phyloP scores from a whole-genome alignment of 345 rosid genomes.

The Citrus sp. region DNA sequence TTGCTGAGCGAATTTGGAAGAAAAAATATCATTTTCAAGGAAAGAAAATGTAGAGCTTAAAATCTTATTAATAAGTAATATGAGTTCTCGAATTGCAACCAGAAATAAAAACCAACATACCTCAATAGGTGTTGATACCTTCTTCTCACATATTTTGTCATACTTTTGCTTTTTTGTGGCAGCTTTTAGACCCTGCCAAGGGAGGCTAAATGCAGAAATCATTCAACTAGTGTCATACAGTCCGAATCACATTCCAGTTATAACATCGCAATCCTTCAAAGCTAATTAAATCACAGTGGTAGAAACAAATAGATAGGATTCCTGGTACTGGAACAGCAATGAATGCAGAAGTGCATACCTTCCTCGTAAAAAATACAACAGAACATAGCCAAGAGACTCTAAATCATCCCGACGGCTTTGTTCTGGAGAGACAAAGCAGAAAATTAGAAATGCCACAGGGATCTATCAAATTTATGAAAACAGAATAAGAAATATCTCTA shows the following conservation, averaged over 20 bases:
- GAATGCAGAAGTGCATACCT: conserved; percentile 28
- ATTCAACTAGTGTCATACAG: neutral
- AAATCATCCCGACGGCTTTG: conserved; percentile 59
- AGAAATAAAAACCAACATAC: conserved; percentile 26
- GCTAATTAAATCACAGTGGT: neutral
- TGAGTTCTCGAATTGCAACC: neutral
- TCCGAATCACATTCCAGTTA: neutral
- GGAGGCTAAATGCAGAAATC: conserved; percentile 53
- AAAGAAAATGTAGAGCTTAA: neutral
- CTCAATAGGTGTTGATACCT: conserved; percentile 91
- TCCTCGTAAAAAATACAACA: conserved; percentile 52
- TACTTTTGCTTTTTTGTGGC: conserved; percentile 89
- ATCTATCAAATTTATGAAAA: neutral
- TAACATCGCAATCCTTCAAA: neutral
- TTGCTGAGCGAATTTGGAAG: neutral
- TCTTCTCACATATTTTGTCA: conserved; percentile 87
- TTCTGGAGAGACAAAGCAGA: conserved; percentile 24
- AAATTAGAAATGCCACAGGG: conserved; percentile 1
- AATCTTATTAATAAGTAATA: neutral
- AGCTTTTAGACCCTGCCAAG: conserved; percentile 94
- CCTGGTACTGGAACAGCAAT: neutral
- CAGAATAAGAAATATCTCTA: neutral
- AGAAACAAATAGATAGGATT: neutral
- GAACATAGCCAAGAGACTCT: conserved; percentile 56
- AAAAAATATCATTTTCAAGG: too few species aligned